Evolutionary conservation across 352 stramenopile species (phyloP).

Genomic region (Phytophthora rubi): DNA sequence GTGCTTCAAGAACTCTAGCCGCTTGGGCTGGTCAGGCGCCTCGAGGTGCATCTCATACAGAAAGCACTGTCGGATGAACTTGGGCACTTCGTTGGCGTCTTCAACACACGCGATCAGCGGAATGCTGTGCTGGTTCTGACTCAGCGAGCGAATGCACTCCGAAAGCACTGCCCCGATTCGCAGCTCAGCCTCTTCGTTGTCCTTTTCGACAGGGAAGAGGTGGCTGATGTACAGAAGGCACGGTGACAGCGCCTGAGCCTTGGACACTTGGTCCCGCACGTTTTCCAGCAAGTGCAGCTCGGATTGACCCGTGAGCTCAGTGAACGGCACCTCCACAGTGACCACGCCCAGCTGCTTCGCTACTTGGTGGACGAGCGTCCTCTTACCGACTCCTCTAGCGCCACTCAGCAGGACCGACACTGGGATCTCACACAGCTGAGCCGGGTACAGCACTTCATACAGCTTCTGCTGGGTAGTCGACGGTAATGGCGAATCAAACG

Average conservation of each 20-base stretch:
- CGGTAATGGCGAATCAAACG: constrained; percentile 36
- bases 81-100: constrained; percentile 77
- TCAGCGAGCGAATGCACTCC: constrained; percentile 72
- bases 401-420: constrained; percentile 78
- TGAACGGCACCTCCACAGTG: constrained; percentile 80
- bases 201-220: constrained; percentile 79
- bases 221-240: constrained; percentile 86
- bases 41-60: constrained; percentile 80
- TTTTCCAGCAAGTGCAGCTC: constrained; percentile 82
- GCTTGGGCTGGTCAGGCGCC: constrained; percentile 58
- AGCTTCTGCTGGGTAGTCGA: constrained; percentile 53
- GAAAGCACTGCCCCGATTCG: constrained; percentile 66
- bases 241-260: constrained; percentile 67
- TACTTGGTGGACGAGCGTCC: constrained; percentile 71
- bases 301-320: constrained; percentile 71
- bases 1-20: constrained; percentile 64
- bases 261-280: constrained; percentile 69
- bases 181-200: constrained; percentile 78
- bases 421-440: constrained; percentile 67
- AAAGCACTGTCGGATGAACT: constrained; percentile 84
- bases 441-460: constrained; percentile 74
- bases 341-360: constrained; percentile 71
- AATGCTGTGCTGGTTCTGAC: constrained; percentile 54
- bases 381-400: constrained; percentile 72
- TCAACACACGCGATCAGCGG: constrained; percentile 82